Evolutionary conservation across 2,329 filamentous ascomycete species (phyloP).

Genomic region (Fusarium piperis): DNA sequence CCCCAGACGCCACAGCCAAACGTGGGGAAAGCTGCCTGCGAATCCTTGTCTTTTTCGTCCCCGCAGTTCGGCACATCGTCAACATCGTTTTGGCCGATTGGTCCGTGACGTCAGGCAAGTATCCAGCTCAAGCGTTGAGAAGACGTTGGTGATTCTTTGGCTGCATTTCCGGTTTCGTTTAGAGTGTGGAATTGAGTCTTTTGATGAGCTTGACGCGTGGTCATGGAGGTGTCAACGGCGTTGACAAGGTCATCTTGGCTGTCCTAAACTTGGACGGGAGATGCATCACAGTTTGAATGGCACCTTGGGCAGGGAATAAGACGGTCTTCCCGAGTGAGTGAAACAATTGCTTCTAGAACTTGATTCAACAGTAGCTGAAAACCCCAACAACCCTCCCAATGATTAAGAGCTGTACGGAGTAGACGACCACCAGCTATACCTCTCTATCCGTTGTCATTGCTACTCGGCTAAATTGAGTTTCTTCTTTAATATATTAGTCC

Average conservation of each 20-base stretch:
- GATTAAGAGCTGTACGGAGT: too few relatives aligned
- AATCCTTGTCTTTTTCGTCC: constrained; percentile 24
- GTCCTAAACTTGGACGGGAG: neutral
- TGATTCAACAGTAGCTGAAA: neutral
- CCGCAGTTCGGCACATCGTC: constrained; percentile 33
- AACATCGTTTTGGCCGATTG: constrained; percentile 32
- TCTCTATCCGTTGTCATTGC: neutral
- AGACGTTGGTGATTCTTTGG: neutral
- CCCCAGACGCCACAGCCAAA: constrained; percentile 34
- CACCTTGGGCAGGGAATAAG: neutral
- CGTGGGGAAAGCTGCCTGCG: constrained; percentile 20
- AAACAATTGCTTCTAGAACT: neutral
- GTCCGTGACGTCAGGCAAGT: constrained; percentile 35
- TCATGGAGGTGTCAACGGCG: constrained; percentile 36
- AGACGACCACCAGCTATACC: neutral
- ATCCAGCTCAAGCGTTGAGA: neutral
- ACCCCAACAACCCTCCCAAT: neutral
- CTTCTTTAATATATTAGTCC: neutral
- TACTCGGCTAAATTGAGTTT: neutral
- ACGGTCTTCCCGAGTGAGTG: neutral
- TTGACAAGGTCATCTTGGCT: constrained; percentile 15
- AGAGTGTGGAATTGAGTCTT: constrained; percentile 17
- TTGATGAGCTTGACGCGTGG: neutral
- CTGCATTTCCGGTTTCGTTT: neutral
- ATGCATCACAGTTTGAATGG: neutral